Percentiles rank a stretch among this genome's conserved stretches.
Conservation (phyloP, 2,329 filamentous ascomycete genomes). For the Penicillium sp. region DNA sequence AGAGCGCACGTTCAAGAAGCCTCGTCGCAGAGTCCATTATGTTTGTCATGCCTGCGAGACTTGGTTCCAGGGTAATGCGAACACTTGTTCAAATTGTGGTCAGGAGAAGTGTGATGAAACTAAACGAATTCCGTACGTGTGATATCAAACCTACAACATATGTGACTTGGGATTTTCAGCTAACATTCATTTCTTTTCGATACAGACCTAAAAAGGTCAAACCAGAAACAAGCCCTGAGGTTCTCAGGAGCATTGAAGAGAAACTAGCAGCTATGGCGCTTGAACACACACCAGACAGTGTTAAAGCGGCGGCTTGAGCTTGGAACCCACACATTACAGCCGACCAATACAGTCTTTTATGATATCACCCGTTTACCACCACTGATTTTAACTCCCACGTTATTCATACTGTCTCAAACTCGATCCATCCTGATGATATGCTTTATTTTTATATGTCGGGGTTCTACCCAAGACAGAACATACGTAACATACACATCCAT, state of each 20-base stretch:
- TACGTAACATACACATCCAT: not conserved
- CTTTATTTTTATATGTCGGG: not conserved
- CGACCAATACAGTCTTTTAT: not conserved
- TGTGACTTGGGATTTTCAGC: not conserved
- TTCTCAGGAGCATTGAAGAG: constrained; percentile 42
- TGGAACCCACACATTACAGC: not conserved
- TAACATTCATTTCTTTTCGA: constrained; percentile 8
- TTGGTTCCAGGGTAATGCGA: constrained; percentile 34
- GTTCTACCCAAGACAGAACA: not conserved
- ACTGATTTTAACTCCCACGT: not conserved
- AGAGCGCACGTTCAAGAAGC: constrained; percentile 40
- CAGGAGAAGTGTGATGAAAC: constrained; percentile 45
- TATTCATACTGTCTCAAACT: not conserved
- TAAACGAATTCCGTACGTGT: constrained; percentile 44
- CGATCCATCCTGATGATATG: not conserved
- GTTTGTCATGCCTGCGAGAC: constrained; percentile 43
- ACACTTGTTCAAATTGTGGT: constrained; percentile 40
- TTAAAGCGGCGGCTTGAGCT: not conserved
- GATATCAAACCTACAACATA: not conserved
- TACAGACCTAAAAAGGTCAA: constrained; percentile 43
- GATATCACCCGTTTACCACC: not conserved
- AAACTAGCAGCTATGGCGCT: constrained; percentile 32
- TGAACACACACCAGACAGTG: not conserved
- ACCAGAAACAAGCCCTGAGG: constrained; percentile 40
- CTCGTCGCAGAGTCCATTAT: constrained; percentile 42